Percentiles rank a stretch among this genome's conserved stretches.
Evolutionary conservation across 345 rosid species (phyloP).

Genomic region (Ceriops zippeliana): DNA sequence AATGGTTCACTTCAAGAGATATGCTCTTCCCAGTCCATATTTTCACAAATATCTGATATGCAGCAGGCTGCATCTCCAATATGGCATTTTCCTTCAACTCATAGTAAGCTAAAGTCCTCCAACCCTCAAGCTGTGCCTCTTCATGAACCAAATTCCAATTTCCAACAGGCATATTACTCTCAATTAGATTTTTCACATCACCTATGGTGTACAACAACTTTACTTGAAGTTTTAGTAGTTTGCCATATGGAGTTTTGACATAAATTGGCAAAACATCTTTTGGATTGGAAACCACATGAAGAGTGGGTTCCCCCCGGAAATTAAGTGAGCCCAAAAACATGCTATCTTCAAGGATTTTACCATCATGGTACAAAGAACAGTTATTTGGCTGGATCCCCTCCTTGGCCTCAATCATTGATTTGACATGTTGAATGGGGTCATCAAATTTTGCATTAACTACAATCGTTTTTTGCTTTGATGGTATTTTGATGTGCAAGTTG

Average conservation of each 20-base stretch:
- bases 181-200: conserved; percentile 33
- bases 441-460: conserved; percentile 18
- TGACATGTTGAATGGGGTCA: conserved; percentile 26
- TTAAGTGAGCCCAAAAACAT: conserved; percentile 23
- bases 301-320: conserved; percentile 19
- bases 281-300: conserved; percentile 24
- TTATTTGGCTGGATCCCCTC: conserved; percentile 24
- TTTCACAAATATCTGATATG: conserved; percentile 32
- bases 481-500: conserved; percentile 23
- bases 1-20: conserved; percentile 27
- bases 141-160: conserved; percentile 9
- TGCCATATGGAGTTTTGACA: conserved; percentile 21
- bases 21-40: conserved; percentile 31
- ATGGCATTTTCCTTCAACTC: conserved; percentile 25
- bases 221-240: conserved; percentile 21
- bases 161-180: conserved; percentile 1
- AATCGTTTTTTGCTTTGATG: conserved; percentile 12
- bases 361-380: conserved; percentile 29
- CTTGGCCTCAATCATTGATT: conserved; percentile 20
- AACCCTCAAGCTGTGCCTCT: conserved; percentile 29
- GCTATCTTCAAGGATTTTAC: conserved; percentile 29
- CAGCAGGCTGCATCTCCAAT: conserved; percentile 15
- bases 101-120: conserved; percentile 32
- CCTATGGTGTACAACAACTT: conserved; percentile 18
- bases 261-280: conserved; percentile 22